Base-by-base conservation (phyloP, 176 grass and related monocot species). In the Avena atlantica region DNA sequence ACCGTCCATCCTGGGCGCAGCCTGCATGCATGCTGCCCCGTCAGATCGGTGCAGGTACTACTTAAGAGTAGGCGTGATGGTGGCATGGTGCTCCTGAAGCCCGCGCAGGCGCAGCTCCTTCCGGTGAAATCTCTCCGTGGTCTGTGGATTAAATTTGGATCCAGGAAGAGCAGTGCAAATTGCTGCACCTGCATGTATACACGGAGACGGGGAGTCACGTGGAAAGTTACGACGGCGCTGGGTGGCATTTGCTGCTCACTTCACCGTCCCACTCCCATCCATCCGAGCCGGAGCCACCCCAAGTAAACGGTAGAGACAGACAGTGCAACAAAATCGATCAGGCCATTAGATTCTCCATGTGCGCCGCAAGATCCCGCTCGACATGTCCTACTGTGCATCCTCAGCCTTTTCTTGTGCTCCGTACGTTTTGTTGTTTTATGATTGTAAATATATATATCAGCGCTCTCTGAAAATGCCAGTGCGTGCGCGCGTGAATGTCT, bases 271-370 rank as follows among this genome's bases (percentile, higher is more conserved):
- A 36, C 4, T 2, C 36, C 36, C 37, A 40, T 40, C 37, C 31
- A 34, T 34, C 31, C 29, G 29, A 29, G 29, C 29, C 29, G 1
- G 37, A 40, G 4, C 37, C 37, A 40, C 37, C 37, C 37, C 4
- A 42, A 42, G 37, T 42, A 42, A 42, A 42, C 40, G 40, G 40
- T 42, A 42, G 40, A 42, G 40, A 7, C 45, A 44, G 40, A 44
- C 45, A 48, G 8, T 11, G 45, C 45, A 48, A 48, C 45, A 48
- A 2, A 48, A 48, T 50, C 37, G 68, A 71, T n/a, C 34, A 79
- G 36, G 34, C 34, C 20, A 34, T 56, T 48, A 13, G 72, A 75
- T 75, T 75, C 37, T 63, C 78, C 78, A 64, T 80, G 59, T 27
- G 40, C 21, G 6, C 60, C 24, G 59, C 78, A 80, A 17, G 59